Conservation (phyloP, 2,329 filamentous ascomycete genomes). For the Acrocalymma vagum region DNA sequence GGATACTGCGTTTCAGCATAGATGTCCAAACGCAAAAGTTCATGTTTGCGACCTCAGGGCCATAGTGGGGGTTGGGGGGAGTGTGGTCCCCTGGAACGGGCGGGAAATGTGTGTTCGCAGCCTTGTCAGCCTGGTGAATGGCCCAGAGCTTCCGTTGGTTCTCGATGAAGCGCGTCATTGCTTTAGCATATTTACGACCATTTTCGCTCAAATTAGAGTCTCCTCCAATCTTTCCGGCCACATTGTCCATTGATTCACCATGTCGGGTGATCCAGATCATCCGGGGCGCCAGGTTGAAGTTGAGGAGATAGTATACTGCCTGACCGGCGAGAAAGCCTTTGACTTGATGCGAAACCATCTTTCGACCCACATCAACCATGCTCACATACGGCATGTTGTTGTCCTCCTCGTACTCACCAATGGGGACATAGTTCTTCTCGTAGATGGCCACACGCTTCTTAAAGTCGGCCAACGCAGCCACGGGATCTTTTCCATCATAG, state of each 20-base stretch:
- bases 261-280: slow-evolving; percentile 99
- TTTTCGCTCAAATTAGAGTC: slow-evolving; percentile 85
- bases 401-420: slow-evolving; percentile 90
- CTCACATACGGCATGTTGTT: slow-evolving; percentile 94
- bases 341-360: slow-evolving; percentile 89
- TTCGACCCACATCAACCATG: slow-evolving; percentile 97
- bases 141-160: slow-evolving; percentile 84
- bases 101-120: slow-evolving; percentile 82
- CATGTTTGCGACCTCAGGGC: slow-evolving; percentile 66
- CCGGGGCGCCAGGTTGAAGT: slow-evolving; percentile 93
- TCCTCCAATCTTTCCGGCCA: slow-evolving; percentile 87
- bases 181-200: slow-evolving; percentile 79
- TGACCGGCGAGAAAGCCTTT: slow-evolving; percentile 91
- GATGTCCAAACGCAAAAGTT: slow-evolving; percentile 99
- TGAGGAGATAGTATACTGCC: slow-evolving; percentile 92
- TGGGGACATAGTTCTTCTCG: slow-evolving; percentile 89
- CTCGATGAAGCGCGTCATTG: slow-evolving; percentile 85
- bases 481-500: slow-evolving; percentile 92
- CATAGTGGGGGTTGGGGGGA: slow-evolving; percentile 88
- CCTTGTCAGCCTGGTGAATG: slow-evolving; percentile 79
- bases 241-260: slow-evolving; percentile 89
- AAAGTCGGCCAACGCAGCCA: slow-evolving; percentile 86
- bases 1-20: slow-evolving; percentile 89
- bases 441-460: slow-evolving; percentile 92
- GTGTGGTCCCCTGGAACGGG: slow-evolving; percentile 90